Base-by-base conservation (phyloP, 768 basidiomycete species). In the Boletus speciosus region DNA sequence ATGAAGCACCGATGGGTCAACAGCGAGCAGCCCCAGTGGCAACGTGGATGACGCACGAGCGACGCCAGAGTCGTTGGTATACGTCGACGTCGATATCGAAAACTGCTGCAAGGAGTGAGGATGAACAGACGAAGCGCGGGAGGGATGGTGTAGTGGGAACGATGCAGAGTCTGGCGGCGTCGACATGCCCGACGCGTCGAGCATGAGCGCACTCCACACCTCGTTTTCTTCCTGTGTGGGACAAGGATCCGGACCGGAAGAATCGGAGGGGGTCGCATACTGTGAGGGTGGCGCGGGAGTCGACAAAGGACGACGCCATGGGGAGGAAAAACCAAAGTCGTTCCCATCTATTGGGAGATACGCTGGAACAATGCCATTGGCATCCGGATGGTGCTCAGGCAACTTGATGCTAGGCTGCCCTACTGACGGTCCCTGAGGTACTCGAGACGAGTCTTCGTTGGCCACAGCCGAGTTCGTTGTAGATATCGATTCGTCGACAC, bases 161-260 rank as follows among this genome's bases (percentile, higher is more conserved):
- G 55, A 21, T 0, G 29, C 5, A 6, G 50, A 23, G 16, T 23
- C 47, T 11, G 36, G 42, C 8, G 60, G 58, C 16, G 62, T 59
- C 23, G 57, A 59, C n/a, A 48, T 36, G 12, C 49, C 47, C 14
- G 67, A 62, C 5, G n/a, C 23, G 5, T n/a, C 45, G 5, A 42
- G 32, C 42, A 65, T 23, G n/a, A 69, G 66, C 16, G 59, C 38
- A 36, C n/a, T 51, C 60, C 49, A 55, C 6, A 66, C 60, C 21
- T 64, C 67, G 9, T 58, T 56, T 37, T 69, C 64, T 12, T 66
- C 67, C 41, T 49, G 56, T n/a, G 40, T 23, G 1, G 29, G 56
- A 16, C 14, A 14, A 5, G 34, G 16, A 19, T 19, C 19, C 19
- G 19, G 19, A 5, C 46, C 38, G 5, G 40, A 15, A 25, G 55